Evolutionary conservation across 2,329 filamentous ascomycete species (phyloP).

Genomic region (Ceratocystis alfenasii): DNA sequence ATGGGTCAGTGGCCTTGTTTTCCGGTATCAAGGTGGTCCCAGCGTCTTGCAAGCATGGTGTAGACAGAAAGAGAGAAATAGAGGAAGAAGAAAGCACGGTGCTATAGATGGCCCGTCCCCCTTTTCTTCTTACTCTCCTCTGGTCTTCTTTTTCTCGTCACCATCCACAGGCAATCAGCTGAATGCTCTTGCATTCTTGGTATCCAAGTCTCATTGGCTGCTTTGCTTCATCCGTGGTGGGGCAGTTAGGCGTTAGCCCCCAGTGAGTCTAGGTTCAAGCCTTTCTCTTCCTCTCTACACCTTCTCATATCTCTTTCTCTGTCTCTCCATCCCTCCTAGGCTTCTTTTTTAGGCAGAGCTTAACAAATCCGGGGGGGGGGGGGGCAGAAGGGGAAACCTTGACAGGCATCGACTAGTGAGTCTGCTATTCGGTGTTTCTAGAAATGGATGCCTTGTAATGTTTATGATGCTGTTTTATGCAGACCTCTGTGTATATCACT

Average conservation of each 20-base stretch:
- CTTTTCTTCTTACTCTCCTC: not conserved
- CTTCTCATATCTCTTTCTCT: constrained; percentile 3
- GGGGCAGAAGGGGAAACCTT: too few species aligned
- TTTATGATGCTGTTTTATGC: too few species aligned
- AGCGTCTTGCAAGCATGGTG: not conserved
- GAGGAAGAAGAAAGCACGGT: not conserved
- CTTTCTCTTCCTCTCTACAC: not conserved
- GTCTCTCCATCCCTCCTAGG: not conserved
- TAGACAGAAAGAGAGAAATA: not conserved
- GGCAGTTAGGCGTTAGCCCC: not conserved
- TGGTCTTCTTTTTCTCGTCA: not conserved
- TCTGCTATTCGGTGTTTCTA: too few species aligned
- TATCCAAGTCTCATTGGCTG: constrained; percentile 2
- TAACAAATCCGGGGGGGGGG: too few species aligned
- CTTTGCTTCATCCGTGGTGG: not conserved
- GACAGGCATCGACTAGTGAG: too few species aligned
- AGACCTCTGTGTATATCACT: too few species aligned
- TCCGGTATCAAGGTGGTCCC: not conserved
- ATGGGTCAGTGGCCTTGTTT: not conserved
- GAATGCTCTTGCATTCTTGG: not conserved
- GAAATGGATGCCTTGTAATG: too few species aligned
- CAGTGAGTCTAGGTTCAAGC: not conserved
- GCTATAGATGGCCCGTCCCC: not conserved
- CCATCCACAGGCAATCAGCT: not conserved
- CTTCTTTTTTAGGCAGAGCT: not conserved